Evolutionary conservation across 139 green algal species (phyloP), one percentile per base, ranked within the genome.

Genomic region (Eudorina sp.): DNA sequence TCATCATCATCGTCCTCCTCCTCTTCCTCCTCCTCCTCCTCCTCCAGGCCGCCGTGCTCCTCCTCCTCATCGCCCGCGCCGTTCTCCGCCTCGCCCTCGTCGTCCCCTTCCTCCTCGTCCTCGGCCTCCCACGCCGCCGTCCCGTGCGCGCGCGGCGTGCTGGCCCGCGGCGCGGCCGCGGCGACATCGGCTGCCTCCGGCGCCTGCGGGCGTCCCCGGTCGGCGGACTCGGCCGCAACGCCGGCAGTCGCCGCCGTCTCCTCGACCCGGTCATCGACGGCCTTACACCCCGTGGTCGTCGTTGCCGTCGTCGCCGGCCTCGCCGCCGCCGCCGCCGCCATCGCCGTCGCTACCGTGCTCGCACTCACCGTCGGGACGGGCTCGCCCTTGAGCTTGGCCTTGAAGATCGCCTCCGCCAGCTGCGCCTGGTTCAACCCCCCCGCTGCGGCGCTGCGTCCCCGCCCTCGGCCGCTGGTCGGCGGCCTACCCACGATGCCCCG

Each of bases 1-100:
- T 81, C 25, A 25, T 85, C 78, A 3, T 75, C 77, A 11, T 85
- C 78, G 4, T 85, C 77, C 23, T 55, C 77, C 23, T 70, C 53
- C 8, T 84, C 77, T 0, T 72, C 53, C 2, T 72, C 51, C 1
- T 69, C 53, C 3, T 83, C 75, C 0, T 72, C 77, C 6, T 51
- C 36, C 31, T 45, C 73, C 8, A 43, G 27, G 27, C 43, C 45
- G 4, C n/a, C 73, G 27, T 60, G 21, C n/a, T 3, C 73, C 27
- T 81, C 45, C n/a, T 40, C 45, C 27, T 62, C 73, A 14, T n/a
- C n/a, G n/a, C n/a, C n/a, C n/a, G n/a, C n/a, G n/a, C n/a, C n/a
- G n/a, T 3, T 45, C 27, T 81, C 45, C n/a, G 21, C 45, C 27
- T 62, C 73, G 11, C 29, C 73, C 38, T 31, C 62, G 73, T 41